These are phyloP conservation scores for Periconia digitata DNA, from an alignment of 2,329 filamentous ascomycete species.

Conservation along the genomic window DNA sequence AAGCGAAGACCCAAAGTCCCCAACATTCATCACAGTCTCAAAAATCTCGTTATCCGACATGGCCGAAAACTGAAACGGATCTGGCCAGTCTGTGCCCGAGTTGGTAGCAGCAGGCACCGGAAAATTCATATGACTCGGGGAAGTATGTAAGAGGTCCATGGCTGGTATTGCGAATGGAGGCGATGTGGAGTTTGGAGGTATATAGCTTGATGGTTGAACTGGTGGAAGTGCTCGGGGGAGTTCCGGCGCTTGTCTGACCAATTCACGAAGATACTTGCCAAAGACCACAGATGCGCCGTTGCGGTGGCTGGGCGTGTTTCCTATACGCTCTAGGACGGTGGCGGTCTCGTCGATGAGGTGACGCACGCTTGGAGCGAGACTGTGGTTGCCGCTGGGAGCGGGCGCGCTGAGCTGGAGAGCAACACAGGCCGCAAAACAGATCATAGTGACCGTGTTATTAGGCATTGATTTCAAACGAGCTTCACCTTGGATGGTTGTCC, in stretches of 20 bases:
- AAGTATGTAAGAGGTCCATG: slow-evolving; percentile 3
- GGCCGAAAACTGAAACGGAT: slow-evolving; percentile 61
- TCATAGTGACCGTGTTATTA: slow-evolving; percentile 79
- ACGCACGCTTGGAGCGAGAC: slow-evolving; percentile 36
- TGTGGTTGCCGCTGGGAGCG: slow-evolving; percentile 24
- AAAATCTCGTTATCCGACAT: slow-evolving; percentile 72
- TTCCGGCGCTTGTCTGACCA: slow-evolving; percentile 32
- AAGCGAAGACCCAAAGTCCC: slow-evolving; percentile 59
- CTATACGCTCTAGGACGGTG: slow-evolving; percentile 68
- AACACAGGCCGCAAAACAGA: slow-evolving; percentile 63
- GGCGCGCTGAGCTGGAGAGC: slow-evolving; percentile 53
- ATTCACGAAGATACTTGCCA: slow-evolving; percentile 57
- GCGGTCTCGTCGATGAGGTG: slow-evolving; percentile 64
- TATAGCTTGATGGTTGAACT: slow-evolving; percentile 6
- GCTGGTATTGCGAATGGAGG: slow-evolving; percentile 6
- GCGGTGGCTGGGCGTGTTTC: slow-evolving; percentile 64
- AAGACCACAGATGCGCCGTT: slow-evolving; percentile 67
- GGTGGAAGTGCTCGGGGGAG: slow-evolving; percentile 6
- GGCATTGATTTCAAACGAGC: slow-evolving; percentile 72
- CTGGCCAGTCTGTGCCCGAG: slow-evolving; percentile 20
- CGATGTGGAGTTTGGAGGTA: slow-evolving; percentile 6
- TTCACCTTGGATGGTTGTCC: slow-evolving; percentile 72
- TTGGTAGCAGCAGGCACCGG: slow-evolving; percentile 14
- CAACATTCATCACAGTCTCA: slow-evolving; percentile 65
- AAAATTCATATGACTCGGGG: slow-evolving; percentile 13